phyloP scores from a whole-genome alignment of 1,284 basidiomycete genomes.

The Ganoderma leucocontextum region DNA sequence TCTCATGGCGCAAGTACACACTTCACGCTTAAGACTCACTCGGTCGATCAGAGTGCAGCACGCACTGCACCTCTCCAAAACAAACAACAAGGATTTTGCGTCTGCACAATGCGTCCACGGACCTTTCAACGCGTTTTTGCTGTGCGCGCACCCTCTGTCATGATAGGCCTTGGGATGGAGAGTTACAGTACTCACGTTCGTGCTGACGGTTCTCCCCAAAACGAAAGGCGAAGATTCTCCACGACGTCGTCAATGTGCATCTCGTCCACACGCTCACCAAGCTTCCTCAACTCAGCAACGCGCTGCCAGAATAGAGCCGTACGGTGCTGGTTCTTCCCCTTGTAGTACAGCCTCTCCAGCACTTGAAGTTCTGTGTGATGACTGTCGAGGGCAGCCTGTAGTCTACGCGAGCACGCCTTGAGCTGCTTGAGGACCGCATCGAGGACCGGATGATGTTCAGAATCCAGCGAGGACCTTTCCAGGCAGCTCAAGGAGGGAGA shows the following conservation, averaged over 20 bases:
- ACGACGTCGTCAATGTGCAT: constrained; percentile 52
- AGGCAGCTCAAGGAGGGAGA: constrained; percentile 39
- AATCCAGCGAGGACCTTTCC: constrained; percentile 48
- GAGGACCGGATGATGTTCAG: constrained; percentile 50
- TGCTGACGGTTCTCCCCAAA: constrained; percentile 56
- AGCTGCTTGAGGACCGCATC: constrained; percentile 68
- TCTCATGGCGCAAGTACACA: constrained; percentile 8
- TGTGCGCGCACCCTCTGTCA: constrained; percentile 34
- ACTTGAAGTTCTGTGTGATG: constrained; percentile 65
- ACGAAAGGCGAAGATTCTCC: constrained; percentile 60
- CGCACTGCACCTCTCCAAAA: constrained; percentile 46
- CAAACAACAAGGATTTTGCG: constrained; percentile 42
- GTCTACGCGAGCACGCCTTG: constrained; percentile 59
- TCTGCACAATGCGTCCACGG: constrained; percentile 69
- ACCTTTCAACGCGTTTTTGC: constrained; percentile 58
- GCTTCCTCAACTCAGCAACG: constrained; percentile 65
- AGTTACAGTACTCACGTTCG: constrained; percentile 50
- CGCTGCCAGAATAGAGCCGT: constrained; percentile 76
- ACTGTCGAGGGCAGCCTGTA: constrained; percentile 52
- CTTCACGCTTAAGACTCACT: constrained; percentile 44
- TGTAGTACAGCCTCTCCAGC: constrained; percentile 77
- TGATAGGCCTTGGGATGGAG: constrained; percentile 1
- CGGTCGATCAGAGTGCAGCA: constrained; percentile 52
- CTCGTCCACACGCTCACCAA: constrained; percentile 57
- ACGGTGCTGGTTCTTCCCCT: constrained; percentile 82